Conservation (phyloP, 176 grass and related monocot species). For the Carex cristatella region DNA sequence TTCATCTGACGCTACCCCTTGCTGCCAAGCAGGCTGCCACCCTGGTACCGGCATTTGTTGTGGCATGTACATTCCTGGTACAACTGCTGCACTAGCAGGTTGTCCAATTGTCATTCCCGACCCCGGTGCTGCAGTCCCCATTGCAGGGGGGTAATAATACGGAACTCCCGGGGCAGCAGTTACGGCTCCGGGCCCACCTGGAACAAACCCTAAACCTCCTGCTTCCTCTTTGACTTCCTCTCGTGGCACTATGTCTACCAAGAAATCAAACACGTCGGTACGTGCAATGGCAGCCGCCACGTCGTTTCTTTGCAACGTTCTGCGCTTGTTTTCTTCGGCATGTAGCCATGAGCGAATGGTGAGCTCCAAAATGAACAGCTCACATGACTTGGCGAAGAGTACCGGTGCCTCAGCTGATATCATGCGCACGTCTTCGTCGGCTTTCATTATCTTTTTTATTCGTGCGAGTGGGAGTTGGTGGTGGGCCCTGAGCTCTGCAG, state of each 20-base stretch:
- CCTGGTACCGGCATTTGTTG: slow-evolving; percentile 49
- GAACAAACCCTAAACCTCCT: slow-evolving; percentile 45
- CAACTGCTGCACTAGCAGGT: slow-evolving; percentile 14
- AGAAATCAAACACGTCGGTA: slow-evolving; percentile 97
- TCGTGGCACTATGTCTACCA: slow-evolving; percentile 80
- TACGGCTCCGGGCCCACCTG: slow-evolving; percentile 25
- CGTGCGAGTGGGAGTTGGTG: slow-evolving; percentile 77
- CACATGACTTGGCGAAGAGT: slow-evolving; percentile 68
- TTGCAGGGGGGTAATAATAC: slow-evolving; percentile 65
- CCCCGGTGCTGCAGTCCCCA: slow-evolving; percentile 50
- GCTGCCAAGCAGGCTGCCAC: slow-evolving; percentile 60
- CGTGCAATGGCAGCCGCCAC: slow-evolving; percentile 84
- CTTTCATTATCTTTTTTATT: slow-evolving; percentile 93
- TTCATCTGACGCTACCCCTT: slow-evolving; percentile 35
- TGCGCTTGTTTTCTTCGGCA: slow-evolving; percentile 81
- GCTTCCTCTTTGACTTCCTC: slow-evolving; percentile 79
- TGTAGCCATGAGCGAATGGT: slow-evolving; percentile 82
- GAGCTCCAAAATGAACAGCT: slow-evolving; percentile 85
- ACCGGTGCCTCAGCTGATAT: slow-evolving; percentile 81
- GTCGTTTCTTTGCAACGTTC: slow-evolving; percentile 73
- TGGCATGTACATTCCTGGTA: slow-evolving; percentile 19
- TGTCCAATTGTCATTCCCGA: slow-evolving; percentile 37
- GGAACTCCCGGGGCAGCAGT: slow-evolving; percentile 37
- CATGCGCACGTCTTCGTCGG: slow-evolving; percentile 82
- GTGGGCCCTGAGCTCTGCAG: slow-evolving; percentile 67